Evolutionary conservation across 805 yeast genomes (phyloP).

Genomic region (Candida glaebosa): DNA sequence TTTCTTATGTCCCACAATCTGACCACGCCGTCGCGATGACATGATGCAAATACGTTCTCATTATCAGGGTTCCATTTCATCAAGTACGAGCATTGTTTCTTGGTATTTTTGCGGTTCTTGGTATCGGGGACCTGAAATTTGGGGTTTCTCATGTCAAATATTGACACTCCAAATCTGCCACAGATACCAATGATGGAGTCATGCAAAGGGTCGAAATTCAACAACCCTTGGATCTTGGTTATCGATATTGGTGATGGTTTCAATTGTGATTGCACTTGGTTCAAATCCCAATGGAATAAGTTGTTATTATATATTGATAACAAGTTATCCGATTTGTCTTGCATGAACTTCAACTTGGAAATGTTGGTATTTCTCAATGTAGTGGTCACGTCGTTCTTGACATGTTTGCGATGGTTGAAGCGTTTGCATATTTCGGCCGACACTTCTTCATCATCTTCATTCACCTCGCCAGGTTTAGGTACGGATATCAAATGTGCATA

Average conservation of each 20-base stretch:
- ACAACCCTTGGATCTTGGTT: conserved; percentile 48
- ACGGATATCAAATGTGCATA: conserved; percentile 66
- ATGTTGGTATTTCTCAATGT: conserved; percentile 23
- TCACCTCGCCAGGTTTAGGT: conserved; percentile 38
- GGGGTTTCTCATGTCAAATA: conserved; percentile 63
- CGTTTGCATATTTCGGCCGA: conserved; percentile 74
- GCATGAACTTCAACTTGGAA: conserved; percentile 23
- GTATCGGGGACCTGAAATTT: conserved; percentile 31
- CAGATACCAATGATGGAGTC: conserved; percentile 59
- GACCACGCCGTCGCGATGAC: conserved; percentile 53
- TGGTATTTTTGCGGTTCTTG: conserved; percentile 12
- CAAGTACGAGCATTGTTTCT: conserved; percentile 30
- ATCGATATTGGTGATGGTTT: conserved; percentile 52
- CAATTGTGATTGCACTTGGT: conserved; percentile 43
- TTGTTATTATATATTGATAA: conserved; percentile 65
- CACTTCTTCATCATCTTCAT: conserved; percentile 25
- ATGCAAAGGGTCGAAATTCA: conserved; percentile 45
- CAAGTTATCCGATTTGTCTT: conserved; percentile 42
- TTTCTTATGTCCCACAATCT: conserved; percentile 76
- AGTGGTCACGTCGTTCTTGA: conserved; percentile 30
- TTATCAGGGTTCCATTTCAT: conserved; percentile 65
- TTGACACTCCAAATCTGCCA: conserved; percentile 70
- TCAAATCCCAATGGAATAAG: conserved; percentile 73
- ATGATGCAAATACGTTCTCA: conserved; percentile 61
- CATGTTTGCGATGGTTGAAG: conserved; percentile 73